Percentiles rank a stretch among this genome's conserved stretches.
Evolutionary conservation across 805 yeast species (phyloP).

Genomic region (Kuraishia borneana): DNA sequence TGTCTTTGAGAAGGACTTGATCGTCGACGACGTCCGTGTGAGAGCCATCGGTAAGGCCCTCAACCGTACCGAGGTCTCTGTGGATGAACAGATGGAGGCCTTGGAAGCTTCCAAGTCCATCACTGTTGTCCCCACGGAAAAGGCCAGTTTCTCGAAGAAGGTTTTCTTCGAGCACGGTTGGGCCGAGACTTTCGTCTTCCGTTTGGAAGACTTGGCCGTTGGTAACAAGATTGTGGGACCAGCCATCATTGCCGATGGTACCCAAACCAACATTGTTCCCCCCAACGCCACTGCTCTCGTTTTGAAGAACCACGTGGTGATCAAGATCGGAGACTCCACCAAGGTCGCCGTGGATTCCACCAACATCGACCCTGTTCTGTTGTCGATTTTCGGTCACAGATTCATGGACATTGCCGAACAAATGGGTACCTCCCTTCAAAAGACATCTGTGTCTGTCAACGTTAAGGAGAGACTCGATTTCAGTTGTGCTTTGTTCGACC

Average conservation of each 20-base stretch:
- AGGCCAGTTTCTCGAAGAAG: conserved; percentile 24
- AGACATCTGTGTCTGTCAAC: conserved; percentile 73
- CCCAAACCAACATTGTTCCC: conserved; percentile 69
- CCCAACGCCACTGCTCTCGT: conserved; percentile 49
- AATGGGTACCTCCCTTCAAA: conserved; percentile 73
- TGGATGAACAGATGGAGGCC: conserved; percentile 42
- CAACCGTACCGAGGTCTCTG: conserved; percentile 25
- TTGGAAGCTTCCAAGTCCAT: conserved; percentile 12
- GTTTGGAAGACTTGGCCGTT: conserved; percentile 36
- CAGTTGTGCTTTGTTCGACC: conserved; percentile 74
- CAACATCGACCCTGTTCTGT: conserved; percentile 62
- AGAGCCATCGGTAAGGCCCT: conserved; percentile 60
- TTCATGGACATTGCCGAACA: conserved; percentile 89
- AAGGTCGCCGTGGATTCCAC: too few species aligned
- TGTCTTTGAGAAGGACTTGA: conserved; percentile 13
- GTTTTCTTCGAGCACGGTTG: conserved; percentile 49
- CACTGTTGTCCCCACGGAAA: conserved; percentile 12
- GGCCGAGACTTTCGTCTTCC: conserved; percentile 40
- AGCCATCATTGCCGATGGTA: conserved; percentile 66
- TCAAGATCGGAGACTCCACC: conserved; percentile 15
- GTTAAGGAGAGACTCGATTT: conserved; percentile 78
- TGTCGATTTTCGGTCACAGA: conserved; percentile 73
- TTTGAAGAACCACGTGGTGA: conserved; percentile 49
- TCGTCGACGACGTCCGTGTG: conserved; percentile 34
- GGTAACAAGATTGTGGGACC: conserved; percentile 59